Conservation (phyloP, 257 asterid genomes). For the Solanum verrucosum region DNA sequence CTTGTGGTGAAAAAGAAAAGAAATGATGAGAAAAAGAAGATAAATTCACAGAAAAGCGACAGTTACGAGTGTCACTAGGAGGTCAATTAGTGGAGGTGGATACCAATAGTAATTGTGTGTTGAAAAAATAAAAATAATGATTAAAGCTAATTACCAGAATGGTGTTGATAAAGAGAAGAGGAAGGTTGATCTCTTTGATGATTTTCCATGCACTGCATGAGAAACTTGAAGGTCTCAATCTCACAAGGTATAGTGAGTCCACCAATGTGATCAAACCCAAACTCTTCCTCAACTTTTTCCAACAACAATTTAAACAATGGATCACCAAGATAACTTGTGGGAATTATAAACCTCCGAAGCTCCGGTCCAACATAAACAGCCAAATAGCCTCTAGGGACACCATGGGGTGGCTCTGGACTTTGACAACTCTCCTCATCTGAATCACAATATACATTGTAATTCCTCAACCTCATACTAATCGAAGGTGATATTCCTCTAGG, state of each 20-base stretch:
- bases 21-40: neutral
- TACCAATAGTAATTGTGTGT: neutral
- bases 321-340: constrained; percentile 47
- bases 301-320: constrained; percentile 51
- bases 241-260: constrained; percentile 62
- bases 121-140: neutral
- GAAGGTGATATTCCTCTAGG: constrained; percentile 30
- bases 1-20: neutral
- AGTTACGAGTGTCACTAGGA: neutral
- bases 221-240: constrained; percentile 34
- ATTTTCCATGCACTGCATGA: constrained; percentile 33
- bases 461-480: constrained; percentile 16
- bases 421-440: constrained; percentile 32
- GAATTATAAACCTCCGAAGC: constrained; percentile 52
- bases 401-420: constrained; percentile 30
- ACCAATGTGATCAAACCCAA: constrained; percentile 67
- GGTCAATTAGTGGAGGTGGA: neutral
- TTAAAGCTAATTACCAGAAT: neutral
- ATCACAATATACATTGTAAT: constrained; percentile 9
- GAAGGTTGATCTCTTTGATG: constrained; percentile 18
- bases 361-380: constrained; percentile 44
- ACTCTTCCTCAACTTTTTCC: constrained; percentile 67
- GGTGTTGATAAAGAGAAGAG: neutral
- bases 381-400: constrained; percentile 29
- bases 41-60: neutral